Evolutionary conservation across 345 rosid genomes (phyloP), one percentile per base, ranked within the genome.

Genomic region (Clausena lansium): DNA sequence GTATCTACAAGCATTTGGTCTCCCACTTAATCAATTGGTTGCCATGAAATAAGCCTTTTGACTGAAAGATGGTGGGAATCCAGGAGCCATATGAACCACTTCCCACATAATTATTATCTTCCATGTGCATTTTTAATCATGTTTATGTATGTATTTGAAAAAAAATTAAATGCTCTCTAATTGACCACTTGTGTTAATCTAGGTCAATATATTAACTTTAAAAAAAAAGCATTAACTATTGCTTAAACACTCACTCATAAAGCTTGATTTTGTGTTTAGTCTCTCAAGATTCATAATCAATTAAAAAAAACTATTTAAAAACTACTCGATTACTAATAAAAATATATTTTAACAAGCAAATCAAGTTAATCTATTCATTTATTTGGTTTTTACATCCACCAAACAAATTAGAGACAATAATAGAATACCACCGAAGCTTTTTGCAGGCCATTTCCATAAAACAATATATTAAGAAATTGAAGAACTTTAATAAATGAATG

Each of bases 51-150:
- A n/a, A 22, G 22, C 27, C 19, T 59, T 77, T 69, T 59, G 2
- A 52, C 59, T 63, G 33, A 67, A 45, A 61, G 19, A 27, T 75
- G 47, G 50, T 54, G 14, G 76, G 76, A 65, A 64, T 39, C 54
- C 19, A 66, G 67, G 68, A 24, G 79, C 41, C 57, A 76, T 13
- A 9, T 30, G 71, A 80, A 71, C 73, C 76, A 60, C 50, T 70
- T n/a, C 60, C 33, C 58, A 4, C 62, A 76, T 41, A 22, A 80
- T 76, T 28, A 65, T 76, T 41, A 4, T 52, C 67, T 39, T 28
- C 41, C 79, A 80, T 71, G 77, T 57, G 76, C 27, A 38, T n/a
- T 5, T 25, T 39, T 70, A 32, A 70, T 80, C 33, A 69, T 33
- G 28, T 67, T 63, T 70, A 20, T 60, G 30, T 20, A 20, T 17